Percentiles rank a stretch among this genome's conserved stretches.
These are phyloP conservation scores for Parsonsia alboflavescens DNA, from an alignment of 257 asterid genomes.

Conservation along the genomic window DNA sequence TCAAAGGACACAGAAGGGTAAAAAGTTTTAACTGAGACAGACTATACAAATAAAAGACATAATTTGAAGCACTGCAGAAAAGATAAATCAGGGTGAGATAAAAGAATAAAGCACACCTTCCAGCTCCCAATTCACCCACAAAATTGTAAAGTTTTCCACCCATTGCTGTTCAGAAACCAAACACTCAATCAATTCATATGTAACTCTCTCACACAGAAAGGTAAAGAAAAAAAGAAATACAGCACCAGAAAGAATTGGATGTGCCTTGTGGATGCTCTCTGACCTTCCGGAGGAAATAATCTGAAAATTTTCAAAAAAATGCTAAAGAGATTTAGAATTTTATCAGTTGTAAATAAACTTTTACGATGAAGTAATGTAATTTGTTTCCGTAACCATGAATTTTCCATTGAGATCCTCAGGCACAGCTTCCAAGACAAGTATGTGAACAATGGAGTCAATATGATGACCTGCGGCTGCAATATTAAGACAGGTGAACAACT, in stretches of 20 bases:
- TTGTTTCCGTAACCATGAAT: conserved; percentile 47
- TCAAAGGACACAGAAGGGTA: background rate
- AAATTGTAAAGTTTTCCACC: conserved; percentile 51
- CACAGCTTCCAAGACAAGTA: conserved; percentile 52
- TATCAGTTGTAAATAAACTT: conserved; percentile 10
- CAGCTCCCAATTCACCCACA: conserved; percentile 81
- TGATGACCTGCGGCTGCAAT: conserved; percentile 74
- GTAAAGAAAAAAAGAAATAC: conserved; percentile 22
- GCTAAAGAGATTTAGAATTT: conserved; percentile 20
- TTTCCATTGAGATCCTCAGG: conserved; percentile 56
- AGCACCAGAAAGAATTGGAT: conserved; percentile 78
- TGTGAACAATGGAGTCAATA: conserved; percentile 50
- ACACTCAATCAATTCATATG: background rate
- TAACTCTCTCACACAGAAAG: conserved; percentile 8
- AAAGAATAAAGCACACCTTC: conserved; percentile 58
- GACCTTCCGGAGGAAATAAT: conserved; percentile 70
- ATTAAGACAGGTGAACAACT: conserved; percentile 18
- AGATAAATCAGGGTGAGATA: conserved; percentile 11
- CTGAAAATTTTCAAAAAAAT: conserved; percentile 37
- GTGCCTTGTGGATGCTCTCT: conserved; percentile 56
- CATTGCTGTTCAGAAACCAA: conserved; percentile 65
- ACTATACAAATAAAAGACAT: conserved; percentile 1
- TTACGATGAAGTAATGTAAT: background rate
- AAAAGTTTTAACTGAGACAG: background rate
- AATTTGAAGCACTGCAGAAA: background rate